Evolutionary conservation across 1,284 basidiomycete genomes (phyloP), one percentile per base, ranked within the genome.

Genomic region (Leccinum colubrinum): DNA sequence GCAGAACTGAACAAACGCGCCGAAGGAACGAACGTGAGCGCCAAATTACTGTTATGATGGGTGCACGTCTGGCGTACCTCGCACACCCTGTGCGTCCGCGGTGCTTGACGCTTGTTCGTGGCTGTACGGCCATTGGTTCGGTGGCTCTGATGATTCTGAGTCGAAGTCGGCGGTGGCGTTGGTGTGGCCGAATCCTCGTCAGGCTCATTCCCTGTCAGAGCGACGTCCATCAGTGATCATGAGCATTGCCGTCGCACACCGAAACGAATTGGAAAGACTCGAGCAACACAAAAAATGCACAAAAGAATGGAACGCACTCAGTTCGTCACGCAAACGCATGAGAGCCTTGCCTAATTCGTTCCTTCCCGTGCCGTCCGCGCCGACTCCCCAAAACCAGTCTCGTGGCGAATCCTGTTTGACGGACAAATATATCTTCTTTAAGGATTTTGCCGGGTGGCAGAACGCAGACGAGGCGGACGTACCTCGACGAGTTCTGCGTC

Each of bases 271-370:
- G 14, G 12, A 33, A 58, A 46, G 20, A 17, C 4, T 15, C 9
- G 15, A 41, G 39, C 7, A 51, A 17, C 3, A 25, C 1, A 50
- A 41, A 9, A 52, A 20, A 53, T 53, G 25, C 17, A 35, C 15
- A 20, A n/a, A 30, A 15, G 12, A 25, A 46, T 46, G 17, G 9
- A 52, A 68, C 70, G 20, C 41, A 68, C 73, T 62, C 35, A 76
- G 64, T 37, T 65, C 66, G 17, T 67, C 70, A 27, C 80, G 71
- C 51, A 78, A 59, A 33, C 73, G 69, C 70, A 72, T 76, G 58
- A 83, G 72, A 1, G 76, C 74, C 64, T 79, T 79, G 8, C 81
- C 81, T 25, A 83, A 70, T 59, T 80, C 73, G 61, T 83, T 83
- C 20, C 66, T 67, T 9, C 81, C 82, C 8, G 69, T 64, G 0